phyloP scores from a whole-genome alignment of 176 grass and related monocot genomes.

The Cocos nucifera region DNA sequence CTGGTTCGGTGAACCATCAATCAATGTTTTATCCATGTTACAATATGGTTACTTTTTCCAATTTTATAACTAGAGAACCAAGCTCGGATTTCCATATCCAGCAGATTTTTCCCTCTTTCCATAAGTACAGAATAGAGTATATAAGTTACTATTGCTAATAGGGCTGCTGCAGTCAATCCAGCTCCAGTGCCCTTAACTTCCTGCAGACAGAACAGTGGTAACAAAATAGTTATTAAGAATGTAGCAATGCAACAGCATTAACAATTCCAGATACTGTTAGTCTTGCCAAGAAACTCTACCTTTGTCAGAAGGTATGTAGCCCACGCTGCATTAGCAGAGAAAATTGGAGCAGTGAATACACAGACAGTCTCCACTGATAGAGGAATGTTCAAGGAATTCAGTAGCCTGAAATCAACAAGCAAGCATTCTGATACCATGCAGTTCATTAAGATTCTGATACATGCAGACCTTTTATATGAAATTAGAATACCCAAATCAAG shows the following conservation, averaged over 20 bases:
- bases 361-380: slow-evolving; percentile 96
- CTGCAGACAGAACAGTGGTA: slow-evolving; percentile 13
- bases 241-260: too few relatives aligned
- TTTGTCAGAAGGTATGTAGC: slow-evolving; percentile 96
- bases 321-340: slow-evolving; percentile 92
- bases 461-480: too few relatives aligned
- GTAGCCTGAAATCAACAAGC: slow-evolving; percentile 43
- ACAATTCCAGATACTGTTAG: too few relatives aligned
- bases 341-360: slow-evolving; percentile 97
- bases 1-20: too few relatives aligned
- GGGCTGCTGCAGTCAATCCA: slow-evolving; percentile 82
- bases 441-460: too few relatives aligned
- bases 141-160: slow-evolving; percentile 76
- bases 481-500: not conserved
- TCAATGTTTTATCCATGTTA: too few relatives aligned
- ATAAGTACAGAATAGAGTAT: slow-evolving; percentile 2
- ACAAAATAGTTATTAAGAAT: not conserved
- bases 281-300: slow-evolving; percentile 27
- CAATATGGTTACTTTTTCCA: too few relatives aligned
- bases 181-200: slow-evolving; percentile 98
- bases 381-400: slow-evolving; percentile 91
- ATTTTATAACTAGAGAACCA: too few relatives aligned
- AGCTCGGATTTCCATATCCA: too few relatives aligned
- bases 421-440: not conserved
- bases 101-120: not conserved